These are phyloP conservation scores for Plenodomus lindquistii DNA, from an alignment of 2,329 filamentous ascomycete genomes.

Conservation along the genomic window DNA sequence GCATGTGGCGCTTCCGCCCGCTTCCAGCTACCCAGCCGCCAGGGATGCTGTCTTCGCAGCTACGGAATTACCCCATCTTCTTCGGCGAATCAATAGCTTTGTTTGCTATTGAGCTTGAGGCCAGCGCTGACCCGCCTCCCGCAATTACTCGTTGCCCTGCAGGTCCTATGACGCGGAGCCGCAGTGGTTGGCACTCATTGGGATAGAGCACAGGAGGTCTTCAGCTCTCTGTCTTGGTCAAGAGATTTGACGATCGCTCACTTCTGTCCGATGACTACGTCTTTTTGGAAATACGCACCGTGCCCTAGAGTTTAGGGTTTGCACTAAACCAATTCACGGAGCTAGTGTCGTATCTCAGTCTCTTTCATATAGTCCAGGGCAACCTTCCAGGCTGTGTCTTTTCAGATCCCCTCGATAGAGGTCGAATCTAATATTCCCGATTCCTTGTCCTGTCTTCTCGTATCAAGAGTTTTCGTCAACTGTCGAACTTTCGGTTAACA, in stretches of 20 bases:
- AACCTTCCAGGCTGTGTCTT: not conserved
- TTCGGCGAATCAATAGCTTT: constrained; percentile 8
- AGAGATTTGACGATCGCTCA: constrained; percentile 21
- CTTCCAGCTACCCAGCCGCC: constrained; percentile 1
- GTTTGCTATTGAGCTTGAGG: constrained; percentile 6
- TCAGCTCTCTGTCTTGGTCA: constrained; percentile 13
- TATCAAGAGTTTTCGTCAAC: constrained; percentile 9
- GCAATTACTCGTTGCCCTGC: constrained; percentile 18
- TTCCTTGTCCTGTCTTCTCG: not conserved
- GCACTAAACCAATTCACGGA: constrained; percentile 4
- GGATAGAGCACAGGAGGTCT: not conserved
- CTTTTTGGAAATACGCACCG: constrained; percentile 13
- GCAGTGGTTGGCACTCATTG: constrained; percentile 24
- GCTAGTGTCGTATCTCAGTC: constrained; percentile 2
- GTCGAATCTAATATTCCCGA: not conserved
- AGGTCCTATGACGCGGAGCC: constrained; percentile 23
- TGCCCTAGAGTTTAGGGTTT: constrained; percentile 17
- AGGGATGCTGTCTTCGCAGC: constrained; percentile 16
- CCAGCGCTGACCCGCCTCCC: constrained; percentile 12
- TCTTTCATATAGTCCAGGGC: not conserved
- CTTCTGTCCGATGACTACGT: constrained; percentile 28
- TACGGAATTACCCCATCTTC: constrained; percentile 15
- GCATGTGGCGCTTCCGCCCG: constrained; percentile 3
- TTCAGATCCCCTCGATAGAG: not conserved
- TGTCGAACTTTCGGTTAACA: not conserved